Evolutionary conservation across 768 basidiomycete genomes (phyloP).

Genomic region (Bullera alba): DNA sequence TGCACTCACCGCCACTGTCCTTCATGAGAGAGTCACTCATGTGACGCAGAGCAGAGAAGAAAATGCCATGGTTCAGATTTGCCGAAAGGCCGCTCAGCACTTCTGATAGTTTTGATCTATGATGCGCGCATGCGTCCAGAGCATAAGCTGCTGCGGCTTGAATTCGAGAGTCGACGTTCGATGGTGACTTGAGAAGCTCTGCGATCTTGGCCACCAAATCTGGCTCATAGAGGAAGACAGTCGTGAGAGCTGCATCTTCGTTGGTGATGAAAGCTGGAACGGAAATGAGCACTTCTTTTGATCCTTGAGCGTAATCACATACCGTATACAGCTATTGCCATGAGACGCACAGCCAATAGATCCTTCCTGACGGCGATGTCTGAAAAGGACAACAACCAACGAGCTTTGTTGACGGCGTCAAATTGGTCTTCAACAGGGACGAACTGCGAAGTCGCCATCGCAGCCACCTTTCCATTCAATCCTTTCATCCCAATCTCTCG

Average conservation of each 20-base stretch:
- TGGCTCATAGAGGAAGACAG: conserved; percentile 90
- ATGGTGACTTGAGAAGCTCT: conserved; percentile 76
- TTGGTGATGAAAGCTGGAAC: conserved; percentile 68
- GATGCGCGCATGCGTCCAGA: conserved; percentile 83
- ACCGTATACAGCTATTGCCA: conserved; percentile 78
- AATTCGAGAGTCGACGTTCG: conserved; percentile 60
- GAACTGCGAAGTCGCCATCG: conserved; percentile 59
- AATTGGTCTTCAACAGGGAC: conserved; percentile 79
- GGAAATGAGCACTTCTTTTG: too few relatives aligned
- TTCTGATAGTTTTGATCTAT: conserved; percentile 74
- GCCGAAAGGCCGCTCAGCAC: conserved; percentile 86
- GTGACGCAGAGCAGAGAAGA: conserved; percentile 81
- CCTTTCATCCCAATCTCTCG: not conserved
- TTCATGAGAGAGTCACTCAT: conserved; percentile 61
- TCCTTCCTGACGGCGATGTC: conserved; percentile 60
- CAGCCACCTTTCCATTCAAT: conserved; percentile 64
- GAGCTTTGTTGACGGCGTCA: conserved; percentile 68
- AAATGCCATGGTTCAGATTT: conserved; percentile 87
- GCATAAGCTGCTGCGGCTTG: conserved; percentile 80
- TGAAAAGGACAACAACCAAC: conserved; percentile 60
- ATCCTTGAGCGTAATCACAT: conserved; percentile 11
- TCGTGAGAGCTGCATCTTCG: conserved; percentile 64
- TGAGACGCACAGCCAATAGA: conserved; percentile 68
- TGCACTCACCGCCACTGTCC: conserved; percentile 7
- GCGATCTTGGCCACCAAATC: conserved; percentile 83